A percentile compares a stretch with the other conserved stretches of the same genome.
Evolutionary conservation across 2,329 filamentous ascomycete species (phyloP).

Genomic region (Fusarium fujikuroi): DNA sequence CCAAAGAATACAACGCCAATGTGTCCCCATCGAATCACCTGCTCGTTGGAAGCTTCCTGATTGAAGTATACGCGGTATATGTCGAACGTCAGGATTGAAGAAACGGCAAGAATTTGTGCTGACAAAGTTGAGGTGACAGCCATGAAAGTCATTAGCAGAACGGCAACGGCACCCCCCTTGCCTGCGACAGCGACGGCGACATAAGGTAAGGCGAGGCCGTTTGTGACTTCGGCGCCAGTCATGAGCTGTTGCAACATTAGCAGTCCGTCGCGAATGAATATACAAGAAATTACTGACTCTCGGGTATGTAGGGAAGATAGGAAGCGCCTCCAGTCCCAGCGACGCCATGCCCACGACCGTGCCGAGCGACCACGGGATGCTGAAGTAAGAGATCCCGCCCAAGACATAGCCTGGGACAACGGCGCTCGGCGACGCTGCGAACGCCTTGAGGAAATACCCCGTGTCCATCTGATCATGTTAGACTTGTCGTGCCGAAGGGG

Average conservation of each 20-base stretch:
- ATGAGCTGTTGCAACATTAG: background rate
- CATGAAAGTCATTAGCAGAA: background rate
- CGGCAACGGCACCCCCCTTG: background rate
- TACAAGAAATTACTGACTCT: background rate
- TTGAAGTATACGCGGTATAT: constrained; percentile 64
- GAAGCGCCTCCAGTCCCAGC: background rate
- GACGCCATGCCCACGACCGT: background rate
- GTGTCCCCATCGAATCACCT: constrained; percentile 63
- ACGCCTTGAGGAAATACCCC: background rate
- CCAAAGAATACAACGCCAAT: constrained; percentile 56
- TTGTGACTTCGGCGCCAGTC: background rate
- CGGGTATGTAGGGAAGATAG: background rate
- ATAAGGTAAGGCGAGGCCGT: background rate
- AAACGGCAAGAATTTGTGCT: constrained; percentile 63
- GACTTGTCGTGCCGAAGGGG: background rate
- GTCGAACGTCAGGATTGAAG: constrained; percentile 64
- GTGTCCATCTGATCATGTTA: background rate
- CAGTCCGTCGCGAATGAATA: too few relatives aligned
- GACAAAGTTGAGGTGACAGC: constrained; percentile 61
- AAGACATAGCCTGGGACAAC: background rate
- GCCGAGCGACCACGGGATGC: background rate
- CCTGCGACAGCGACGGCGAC: background rate
- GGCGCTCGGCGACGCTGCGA: background rate
- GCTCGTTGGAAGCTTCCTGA: constrained; percentile 54
- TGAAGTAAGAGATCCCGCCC: background rate